Percentiles rank a stretch among this genome's conserved stretches.
phyloP scores from a whole-genome alignment of 768 basidiomycete species.

The Pilatotrama ljubarskyi region DNA sequence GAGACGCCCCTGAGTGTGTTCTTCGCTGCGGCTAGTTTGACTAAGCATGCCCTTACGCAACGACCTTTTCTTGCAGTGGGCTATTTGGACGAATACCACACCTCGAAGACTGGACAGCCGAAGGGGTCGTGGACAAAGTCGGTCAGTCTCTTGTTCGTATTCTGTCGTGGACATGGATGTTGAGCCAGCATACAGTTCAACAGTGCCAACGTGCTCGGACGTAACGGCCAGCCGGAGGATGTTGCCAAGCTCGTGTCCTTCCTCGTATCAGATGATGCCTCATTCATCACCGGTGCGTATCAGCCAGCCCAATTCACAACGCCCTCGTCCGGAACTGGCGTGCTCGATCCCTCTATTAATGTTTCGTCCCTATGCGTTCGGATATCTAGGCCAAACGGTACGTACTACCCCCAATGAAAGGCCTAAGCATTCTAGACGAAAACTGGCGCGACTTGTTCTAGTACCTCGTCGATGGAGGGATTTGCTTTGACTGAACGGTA shows the following conservation, averaged over 20 bases:
- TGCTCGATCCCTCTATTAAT: too few relatives aligned
- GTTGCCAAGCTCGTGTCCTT: conserved; percentile 34
- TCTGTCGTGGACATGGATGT: neutral
- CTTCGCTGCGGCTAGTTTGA: neutral
- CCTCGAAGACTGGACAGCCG: conserved; percentile 13
- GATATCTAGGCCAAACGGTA: conserved; percentile 12
- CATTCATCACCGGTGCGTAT: conserved; percentile 32
- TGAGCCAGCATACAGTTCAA: neutral
- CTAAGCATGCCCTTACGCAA: neutral
- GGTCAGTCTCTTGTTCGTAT: neutral
- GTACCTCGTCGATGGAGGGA: conserved; percentile 16
- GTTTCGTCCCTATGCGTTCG: too few relatives aligned
- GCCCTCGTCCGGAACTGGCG: too few relatives aligned
- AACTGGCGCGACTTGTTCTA: neutral
- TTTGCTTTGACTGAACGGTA: conserved; percentile 9
- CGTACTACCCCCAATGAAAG: neutral
- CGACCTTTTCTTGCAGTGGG: neutral
- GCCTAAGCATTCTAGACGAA: neutral
- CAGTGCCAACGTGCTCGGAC: conserved; percentile 22
- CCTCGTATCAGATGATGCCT: conserved; percentile 31
- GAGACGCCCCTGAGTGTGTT: conserved; percentile 25
- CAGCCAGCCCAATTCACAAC: too few relatives aligned
- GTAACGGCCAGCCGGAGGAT: conserved; percentile 33
- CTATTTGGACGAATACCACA: conserved; percentile 19
- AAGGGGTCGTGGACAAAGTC: conserved; percentile 14